Percentiles rank a stretch among this genome's conserved stretches.
Conservation (phyloP, 176 grass and related monocot genomes). For the Carex littledalei region DNA sequence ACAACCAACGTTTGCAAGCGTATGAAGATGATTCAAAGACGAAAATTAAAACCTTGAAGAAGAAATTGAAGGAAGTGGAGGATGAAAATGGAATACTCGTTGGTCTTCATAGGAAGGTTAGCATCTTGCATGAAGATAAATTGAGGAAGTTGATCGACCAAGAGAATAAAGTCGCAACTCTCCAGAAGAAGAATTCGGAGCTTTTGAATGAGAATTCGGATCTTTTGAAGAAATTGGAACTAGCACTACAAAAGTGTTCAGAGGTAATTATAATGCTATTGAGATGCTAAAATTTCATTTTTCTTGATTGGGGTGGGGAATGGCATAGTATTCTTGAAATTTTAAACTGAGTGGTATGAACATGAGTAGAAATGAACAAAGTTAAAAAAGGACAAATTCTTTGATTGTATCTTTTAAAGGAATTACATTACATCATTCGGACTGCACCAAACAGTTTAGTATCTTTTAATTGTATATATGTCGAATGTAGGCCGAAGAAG, state of each 20-base stretch:
- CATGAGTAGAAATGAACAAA: background rate
- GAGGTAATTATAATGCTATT: conserved; percentile 7
- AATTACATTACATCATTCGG: background rate
- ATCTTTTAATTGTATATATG: background rate
- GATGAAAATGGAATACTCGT: conserved; percentile 23
- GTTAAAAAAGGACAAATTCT: background rate
- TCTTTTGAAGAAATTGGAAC: conserved; percentile 21
- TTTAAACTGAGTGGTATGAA: background rate
- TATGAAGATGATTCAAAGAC: conserved; percentile 9
- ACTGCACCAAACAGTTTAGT: background rate
- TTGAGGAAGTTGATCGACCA: conserved; percentile 16
- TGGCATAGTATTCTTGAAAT: background rate
- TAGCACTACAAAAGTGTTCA: background rate
- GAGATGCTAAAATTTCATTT: background rate
- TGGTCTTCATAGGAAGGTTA: conserved; percentile 16
- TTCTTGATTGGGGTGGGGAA: background rate
- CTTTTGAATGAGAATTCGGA: background rate
- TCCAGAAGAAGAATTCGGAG: conserved; percentile 21
- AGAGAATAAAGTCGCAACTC: conserved; percentile 3
- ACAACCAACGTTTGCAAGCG: conserved; percentile 14
- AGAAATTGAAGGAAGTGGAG: conserved; percentile 25
- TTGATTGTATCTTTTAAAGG: background rate
- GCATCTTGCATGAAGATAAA: conserved; percentile 29
- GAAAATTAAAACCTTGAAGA: conserved; percentile 21
- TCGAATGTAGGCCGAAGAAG: background rate